Conservation (phyloP, 768 basidiomycete species). For the Lactarius deliciosus region DNA sequence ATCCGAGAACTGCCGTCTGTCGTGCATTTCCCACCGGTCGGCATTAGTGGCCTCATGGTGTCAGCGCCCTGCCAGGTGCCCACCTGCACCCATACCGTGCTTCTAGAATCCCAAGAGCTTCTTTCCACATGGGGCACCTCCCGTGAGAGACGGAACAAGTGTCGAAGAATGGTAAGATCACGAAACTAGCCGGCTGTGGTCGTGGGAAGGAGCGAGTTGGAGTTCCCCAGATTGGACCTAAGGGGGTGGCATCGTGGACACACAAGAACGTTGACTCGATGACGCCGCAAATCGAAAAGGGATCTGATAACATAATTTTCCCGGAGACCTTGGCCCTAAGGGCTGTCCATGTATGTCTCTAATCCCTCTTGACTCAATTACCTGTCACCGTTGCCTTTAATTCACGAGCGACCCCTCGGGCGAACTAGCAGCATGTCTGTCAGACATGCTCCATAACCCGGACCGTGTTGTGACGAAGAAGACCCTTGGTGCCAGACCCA, state of each 20-base stretch:
- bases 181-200: conserved; percentile 5
- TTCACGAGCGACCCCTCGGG: not conserved
- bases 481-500: not conserved
- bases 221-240: not conserved
- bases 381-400: conserved; percentile 2
- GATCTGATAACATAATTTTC: conserved; percentile 22
- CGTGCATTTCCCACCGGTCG: conserved; percentile 22
- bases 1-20: conserved; percentile 13
- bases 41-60: conserved; percentile 28
- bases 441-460: conserved; percentile 2
- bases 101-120: conserved; percentile 23
- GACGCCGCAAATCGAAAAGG: conserved; percentile 7
- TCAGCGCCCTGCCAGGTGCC: conserved; percentile 20
- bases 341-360: not conserved
- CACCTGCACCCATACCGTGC: conserved; percentile 17
- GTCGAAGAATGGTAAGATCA: conserved; percentile 16
- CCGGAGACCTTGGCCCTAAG: conserved; percentile 13
- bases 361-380: not conserved
- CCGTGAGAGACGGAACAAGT: conserved; percentile 23
- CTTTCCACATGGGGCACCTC: conserved; percentile 25
- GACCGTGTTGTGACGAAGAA: conserved; percentile 3
- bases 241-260: conserved; percentile 1
- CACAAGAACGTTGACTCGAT: not conserved
- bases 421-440: conserved; percentile 7
- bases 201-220: conserved; percentile 3